phyloP scores from a whole-genome alignment of 805 yeast species.

The Candida nanaspora region DNA sequence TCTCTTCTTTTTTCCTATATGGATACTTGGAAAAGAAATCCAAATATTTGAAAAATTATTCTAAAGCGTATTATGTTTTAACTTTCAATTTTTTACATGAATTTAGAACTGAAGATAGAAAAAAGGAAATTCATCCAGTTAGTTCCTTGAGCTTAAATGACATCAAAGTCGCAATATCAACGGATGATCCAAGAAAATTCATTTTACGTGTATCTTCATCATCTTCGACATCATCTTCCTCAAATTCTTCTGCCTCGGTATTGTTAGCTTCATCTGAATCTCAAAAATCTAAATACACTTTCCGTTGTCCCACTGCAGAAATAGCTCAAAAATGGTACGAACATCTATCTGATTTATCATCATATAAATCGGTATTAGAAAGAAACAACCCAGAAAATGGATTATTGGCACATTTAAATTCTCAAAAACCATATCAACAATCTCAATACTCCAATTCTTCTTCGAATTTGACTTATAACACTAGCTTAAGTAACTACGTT shows the following conservation, averaged over 20 bases:
- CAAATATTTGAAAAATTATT: slow-evolving; percentile 52
- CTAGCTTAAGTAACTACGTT: neutral
- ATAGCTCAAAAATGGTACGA: slow-evolving; percentile 47
- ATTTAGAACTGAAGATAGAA: slow-evolving; percentile 50
- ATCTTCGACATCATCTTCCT: slow-evolving; percentile 13
- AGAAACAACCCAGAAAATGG: slow-evolving; percentile 40
- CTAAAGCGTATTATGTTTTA: slow-evolving; percentile 57
- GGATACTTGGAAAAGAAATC: slow-evolving; percentile 57
- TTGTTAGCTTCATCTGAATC: neutral
- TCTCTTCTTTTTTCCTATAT: slow-evolving; percentile 47
- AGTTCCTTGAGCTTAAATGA: slow-evolving; percentile 33
- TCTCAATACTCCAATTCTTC: neutral
- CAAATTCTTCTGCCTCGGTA: no score
- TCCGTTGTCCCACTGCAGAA: slow-evolving; percentile 35
- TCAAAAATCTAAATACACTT: slow-evolving; percentile 23
- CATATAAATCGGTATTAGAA: slow-evolving; percentile 37
- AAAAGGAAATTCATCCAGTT: slow-evolving; percentile 41
- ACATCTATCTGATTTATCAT: slow-evolving; percentile 46
- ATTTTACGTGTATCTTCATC: slow-evolving; percentile 28
- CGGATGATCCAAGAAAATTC: slow-evolving; percentile 30
- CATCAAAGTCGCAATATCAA: slow-evolving; percentile 23
- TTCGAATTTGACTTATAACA: neutral
- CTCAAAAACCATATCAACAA: neutral
- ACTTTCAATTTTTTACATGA: slow-evolving; percentile 65
- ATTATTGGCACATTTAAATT: slow-evolving; percentile 2